Conservation (phyloP, 139 green algal species). For the Chlorella sp. region DNA sequence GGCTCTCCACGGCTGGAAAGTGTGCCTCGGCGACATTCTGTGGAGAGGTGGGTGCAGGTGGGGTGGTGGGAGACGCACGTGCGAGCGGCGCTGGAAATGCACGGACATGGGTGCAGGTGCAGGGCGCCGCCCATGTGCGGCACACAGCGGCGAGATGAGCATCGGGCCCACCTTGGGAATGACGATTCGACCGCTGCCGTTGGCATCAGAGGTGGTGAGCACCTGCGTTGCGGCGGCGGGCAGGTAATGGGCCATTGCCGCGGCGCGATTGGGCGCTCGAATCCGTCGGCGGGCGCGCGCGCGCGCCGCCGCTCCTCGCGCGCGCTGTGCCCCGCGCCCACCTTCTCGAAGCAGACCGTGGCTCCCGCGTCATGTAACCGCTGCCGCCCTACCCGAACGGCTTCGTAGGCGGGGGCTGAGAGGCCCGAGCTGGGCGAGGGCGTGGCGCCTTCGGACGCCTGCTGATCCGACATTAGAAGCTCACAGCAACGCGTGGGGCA, state of each 20-base stretch:
- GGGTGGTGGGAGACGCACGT: background rate
- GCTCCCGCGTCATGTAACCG: conserved; percentile 21
- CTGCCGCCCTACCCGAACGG: background rate
- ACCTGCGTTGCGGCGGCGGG: conserved; percentile 6
- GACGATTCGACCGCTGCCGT: conserved; percentile 45
- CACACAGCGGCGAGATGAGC: background rate
- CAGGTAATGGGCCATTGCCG: background rate
- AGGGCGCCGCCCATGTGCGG: background rate
- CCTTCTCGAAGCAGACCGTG: conserved; percentile 57
- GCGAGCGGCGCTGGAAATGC: background rate
- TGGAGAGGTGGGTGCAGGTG: background rate
- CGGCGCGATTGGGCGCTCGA: background rate
- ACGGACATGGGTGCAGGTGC: background rate
- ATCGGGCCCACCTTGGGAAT: conserved; percentile 47
- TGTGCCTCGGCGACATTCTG: conserved; percentile 46
- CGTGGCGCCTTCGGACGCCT: too few species aligned
- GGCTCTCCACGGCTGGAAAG: conserved; percentile 44
- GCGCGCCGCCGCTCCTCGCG: background rate
- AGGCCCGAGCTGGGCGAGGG: too few species aligned
- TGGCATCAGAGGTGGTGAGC: conserved; percentile 50
- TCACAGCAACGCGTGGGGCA: too few species aligned
- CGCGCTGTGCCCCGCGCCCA: background rate
- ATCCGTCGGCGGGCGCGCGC: background rate
- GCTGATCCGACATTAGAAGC: too few species aligned
- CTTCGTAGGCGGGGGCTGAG: too few species aligned